Conservation (phyloP, 768 basidiomycete genomes). For the Pluteus cervinus region DNA sequence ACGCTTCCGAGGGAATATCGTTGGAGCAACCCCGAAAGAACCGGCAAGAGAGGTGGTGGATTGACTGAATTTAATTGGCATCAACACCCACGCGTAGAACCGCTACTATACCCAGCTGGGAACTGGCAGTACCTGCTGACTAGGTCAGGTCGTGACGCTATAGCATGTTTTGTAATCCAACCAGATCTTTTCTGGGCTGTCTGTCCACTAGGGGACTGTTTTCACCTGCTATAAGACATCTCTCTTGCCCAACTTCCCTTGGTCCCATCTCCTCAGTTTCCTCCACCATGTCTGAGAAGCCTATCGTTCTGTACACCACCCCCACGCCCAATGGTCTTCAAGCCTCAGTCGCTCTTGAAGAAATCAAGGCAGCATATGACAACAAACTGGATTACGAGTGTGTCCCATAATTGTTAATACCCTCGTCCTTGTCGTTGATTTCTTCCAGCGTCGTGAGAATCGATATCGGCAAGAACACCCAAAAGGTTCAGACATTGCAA, state of each 20-base stretch:
- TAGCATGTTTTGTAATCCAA: no score
- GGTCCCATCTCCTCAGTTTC: constrained; percentile 1
- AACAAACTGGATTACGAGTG: constrained; percentile 12
- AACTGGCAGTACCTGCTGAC: no score
- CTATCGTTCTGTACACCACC: constrained; percentile 33
- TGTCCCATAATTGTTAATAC: not conserved
- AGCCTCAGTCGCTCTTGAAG: constrained; percentile 45
- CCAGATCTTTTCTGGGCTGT: no score
- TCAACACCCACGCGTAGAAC: no score
- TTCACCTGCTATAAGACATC: no score
- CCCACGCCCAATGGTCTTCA: constrained; percentile 46
- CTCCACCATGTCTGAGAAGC: constrained; percentile 13
- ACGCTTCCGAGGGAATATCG: constrained; percentile 70
- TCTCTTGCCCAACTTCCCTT: no score
- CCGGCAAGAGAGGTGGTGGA: no score
- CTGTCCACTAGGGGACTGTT: no score
- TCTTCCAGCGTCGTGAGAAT: constrained; percentile 42
- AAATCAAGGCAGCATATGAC: constrained; percentile 47
- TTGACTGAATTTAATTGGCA: no score
- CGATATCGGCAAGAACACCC: constrained; percentile 45
- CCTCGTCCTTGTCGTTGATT: not conserved
- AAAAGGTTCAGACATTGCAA: not conserved
- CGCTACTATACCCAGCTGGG: no score
- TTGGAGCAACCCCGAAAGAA: no score
- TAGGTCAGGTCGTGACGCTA: no score